Evolutionary conservation across 495 filamentous ascomycete species (phyloP), one percentile per base, ranked within the genome.

Genomic region (Penicillium bialowiezense): DNA sequence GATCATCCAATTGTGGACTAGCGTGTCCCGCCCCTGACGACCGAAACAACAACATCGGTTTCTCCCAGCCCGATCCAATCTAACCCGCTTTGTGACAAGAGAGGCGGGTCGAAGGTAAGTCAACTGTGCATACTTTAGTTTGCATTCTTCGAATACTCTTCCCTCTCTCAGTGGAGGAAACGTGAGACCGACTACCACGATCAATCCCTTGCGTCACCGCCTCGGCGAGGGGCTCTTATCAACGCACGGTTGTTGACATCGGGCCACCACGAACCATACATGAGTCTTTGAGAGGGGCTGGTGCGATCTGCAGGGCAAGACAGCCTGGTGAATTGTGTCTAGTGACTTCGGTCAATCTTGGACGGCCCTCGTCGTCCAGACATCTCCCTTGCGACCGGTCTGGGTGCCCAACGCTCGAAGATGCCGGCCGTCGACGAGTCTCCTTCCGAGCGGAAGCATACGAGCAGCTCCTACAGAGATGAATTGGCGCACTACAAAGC

Each of bases 401-500:
- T 60, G 46, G 60, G 59, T 65, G 53, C 57, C 56, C 60, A 68
- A 59, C 58, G 58, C 56, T 58, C 54, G 63, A 73, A 59, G 53
- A 75, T 75, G 72, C 70, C 71, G 47, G 70, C 68, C 63, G 82
- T 84, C 76, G 80, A 84, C 43, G 83, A 85, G 57, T 71, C 77
- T 59, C 77, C 81, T 41, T 83, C 86, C 35, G 82, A 82, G 40
- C 80, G 78, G 42, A 79, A 82, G 24, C 80, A 70, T 55, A 77
- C 75, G 48, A 70, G 74, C 38, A 71, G 82, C 45, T 79, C 74
- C 20, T 65, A 76, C 26, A 82, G 88, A 62, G 85, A 91, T 55
- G 85, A 90, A 43, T 71, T 97, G 20, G 81, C 86, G 32, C 95
- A 91, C 76, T 97, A 97, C 77, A 97, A 98, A 70, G 68, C 84